Evolutionary conservation across 1,284 basidiomycete species (phyloP).

Genomic region (Singerocomus inundabilis): DNA sequence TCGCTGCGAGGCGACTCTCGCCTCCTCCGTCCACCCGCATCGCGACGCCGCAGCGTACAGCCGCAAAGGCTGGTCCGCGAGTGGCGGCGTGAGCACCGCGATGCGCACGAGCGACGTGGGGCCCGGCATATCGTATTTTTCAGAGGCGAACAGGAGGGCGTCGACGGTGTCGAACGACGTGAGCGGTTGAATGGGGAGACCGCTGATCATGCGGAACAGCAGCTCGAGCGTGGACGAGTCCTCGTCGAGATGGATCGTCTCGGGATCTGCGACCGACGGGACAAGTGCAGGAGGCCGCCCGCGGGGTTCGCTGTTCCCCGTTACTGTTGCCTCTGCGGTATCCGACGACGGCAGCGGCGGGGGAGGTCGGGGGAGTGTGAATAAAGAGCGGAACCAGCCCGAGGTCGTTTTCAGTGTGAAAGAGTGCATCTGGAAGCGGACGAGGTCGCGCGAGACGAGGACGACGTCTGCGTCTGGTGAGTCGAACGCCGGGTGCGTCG

Average conservation of each 20-base stretch:
- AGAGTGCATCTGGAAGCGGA: slow-evolving; percentile 56
- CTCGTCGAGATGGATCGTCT: slow-evolving; percentile 55
- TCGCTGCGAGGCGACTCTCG: slow-evolving; percentile 48
- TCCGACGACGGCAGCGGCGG: no score
- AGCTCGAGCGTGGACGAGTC: slow-evolving; percentile 51
- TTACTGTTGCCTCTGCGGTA: not conserved
- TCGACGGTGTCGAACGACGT: slow-evolving; percentile 53
- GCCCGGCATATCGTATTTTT: slow-evolving; percentile 68
- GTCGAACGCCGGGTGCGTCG: slow-evolving; percentile 47
- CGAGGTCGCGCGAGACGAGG: slow-evolving; percentile 41
- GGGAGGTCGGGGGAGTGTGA: slow-evolving; percentile 49
- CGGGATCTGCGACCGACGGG: slow-evolving; percentile 25
- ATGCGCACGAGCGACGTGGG: slow-evolving; percentile 56
- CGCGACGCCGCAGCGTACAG: slow-evolving; percentile 56
- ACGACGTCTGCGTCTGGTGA: slow-evolving; percentile 51
- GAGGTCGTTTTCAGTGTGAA: slow-evolving; percentile 59
- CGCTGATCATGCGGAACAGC: slow-evolving; percentile 59
- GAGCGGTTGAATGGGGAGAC: slow-evolving; percentile 50
- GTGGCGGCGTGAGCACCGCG: slow-evolving; percentile 47
- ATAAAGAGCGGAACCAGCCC: slow-evolving; percentile 53
- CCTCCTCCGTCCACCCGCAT: slow-evolving; percentile 56
- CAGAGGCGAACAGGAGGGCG: slow-evolving; percentile 54
- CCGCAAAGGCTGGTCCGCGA: slow-evolving; percentile 51
- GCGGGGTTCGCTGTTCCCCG: slow-evolving; percentile 9
- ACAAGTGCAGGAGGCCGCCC: slow-evolving; percentile 37